Evolutionary conservation across 441 rosid species (phyloP), one percentile per base, ranked within the genome.

Genomic region (Erodium texanum): DNA sequence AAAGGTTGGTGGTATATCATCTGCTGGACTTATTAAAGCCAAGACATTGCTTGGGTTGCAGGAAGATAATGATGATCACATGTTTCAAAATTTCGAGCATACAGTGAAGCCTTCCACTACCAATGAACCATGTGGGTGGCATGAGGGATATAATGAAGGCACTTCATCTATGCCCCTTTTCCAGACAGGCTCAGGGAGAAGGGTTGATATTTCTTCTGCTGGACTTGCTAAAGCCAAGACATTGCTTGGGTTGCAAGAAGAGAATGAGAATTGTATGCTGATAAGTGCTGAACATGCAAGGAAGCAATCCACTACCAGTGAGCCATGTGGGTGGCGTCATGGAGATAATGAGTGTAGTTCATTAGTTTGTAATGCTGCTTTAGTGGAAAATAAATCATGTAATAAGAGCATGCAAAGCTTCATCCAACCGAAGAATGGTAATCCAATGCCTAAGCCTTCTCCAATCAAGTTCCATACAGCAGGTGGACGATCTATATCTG

Each of bases 391-490:
- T 73, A 73, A 64, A 69, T 54, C 66, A 56, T 62, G 67, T 52
- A 56, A 61, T 68, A 77, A 70, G 59, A 74, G 41, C 52, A 75
- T 62, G 76, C 71, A 74, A 65, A 73, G 77, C 48, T 16, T 52
- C 29, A 66, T 73, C 76, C 76, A 68, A 34, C 43, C 78, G n/a
- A 82, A 83, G 54, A 36, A 74, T 32, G 66, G 69, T 29, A 72
- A 66, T 78, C 68, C 83, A 63, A 67, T 71, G 71, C 61, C 80
- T n/a, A 84, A 73, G 74, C 80, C 81, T 11, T 84, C 95, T 73
- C 81, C 86, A 61, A 78, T 88, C 70, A 89, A 81, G 80, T 92
- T 94, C 80, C 92, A 84, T 41, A 91, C 99, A 62, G 99, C 96
- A 29, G 89, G 93, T 71, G 97, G 97, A 34, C 87, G 86, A 84